Conservation (phyloP, 2,329 filamentous ascomycete species). For the Nemania sp. region DNA sequence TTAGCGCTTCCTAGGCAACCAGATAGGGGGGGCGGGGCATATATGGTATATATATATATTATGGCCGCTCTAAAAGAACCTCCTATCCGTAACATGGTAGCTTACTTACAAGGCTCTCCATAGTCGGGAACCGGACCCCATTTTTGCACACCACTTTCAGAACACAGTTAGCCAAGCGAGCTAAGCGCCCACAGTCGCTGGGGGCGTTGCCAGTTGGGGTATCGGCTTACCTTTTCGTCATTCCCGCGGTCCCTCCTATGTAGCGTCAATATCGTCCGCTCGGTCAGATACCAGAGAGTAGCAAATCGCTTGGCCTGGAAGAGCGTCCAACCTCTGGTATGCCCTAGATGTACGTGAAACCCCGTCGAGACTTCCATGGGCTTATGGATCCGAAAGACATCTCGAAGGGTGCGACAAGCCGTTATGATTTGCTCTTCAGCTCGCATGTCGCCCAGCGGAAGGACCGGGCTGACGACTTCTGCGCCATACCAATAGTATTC, state of each 20-base stretch:
- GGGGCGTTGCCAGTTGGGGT: too few relatives aligned
- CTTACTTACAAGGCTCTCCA: constrained; percentile 26
- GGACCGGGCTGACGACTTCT: constrained; percentile 41
- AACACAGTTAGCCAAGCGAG: constrained; percentile 9
- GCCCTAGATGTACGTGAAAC: constrained; percentile 42
- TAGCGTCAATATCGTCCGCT: constrained; percentile 32
- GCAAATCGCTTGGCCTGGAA: constrained; percentile 41
- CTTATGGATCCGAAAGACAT: constrained; percentile 39
- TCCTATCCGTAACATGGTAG: background rate
- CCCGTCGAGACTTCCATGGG: constrained; percentile 43
- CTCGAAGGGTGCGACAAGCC: constrained; percentile 38
- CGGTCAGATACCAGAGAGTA: constrained; percentile 39
- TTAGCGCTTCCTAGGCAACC: too few relatives aligned
- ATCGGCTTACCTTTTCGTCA: constrained; percentile 15
- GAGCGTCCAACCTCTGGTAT: constrained; percentile 42
- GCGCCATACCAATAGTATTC: constrained; percentile 42
- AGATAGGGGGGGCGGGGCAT: too few relatives aligned
- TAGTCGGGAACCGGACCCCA: constrained; percentile 21
- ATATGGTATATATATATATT: too few relatives aligned
- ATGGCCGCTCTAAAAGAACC: too few relatives aligned
- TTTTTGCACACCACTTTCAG: constrained; percentile 35
- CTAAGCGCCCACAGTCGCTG: background rate
- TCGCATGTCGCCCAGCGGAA: constrained; percentile 6
- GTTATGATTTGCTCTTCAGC: constrained; percentile 23
- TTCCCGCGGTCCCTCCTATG: constrained; percentile 40